Conservation (phyloP, 2,329 filamentous ascomycete genomes). For the Dactylellina cionopaga region DNA sequence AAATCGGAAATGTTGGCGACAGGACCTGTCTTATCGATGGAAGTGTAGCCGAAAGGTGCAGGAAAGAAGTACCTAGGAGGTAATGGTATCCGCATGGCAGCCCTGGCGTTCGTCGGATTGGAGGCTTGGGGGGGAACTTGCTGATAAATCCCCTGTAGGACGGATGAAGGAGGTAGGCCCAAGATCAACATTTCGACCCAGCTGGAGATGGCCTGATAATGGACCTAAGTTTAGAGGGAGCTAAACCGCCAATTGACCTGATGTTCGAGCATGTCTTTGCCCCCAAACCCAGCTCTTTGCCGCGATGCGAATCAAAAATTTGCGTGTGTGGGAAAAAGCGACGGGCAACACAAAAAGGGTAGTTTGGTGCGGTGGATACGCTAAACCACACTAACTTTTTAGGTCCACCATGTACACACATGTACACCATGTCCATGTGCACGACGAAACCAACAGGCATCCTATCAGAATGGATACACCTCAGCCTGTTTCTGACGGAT, state of each 20-base stretch:
- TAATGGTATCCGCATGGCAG: background rate
- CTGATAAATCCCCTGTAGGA: conserved; percentile 24
- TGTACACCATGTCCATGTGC: no score
- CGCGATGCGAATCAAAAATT: conserved; percentile 11
- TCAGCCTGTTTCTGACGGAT: background rate
- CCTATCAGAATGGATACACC: conserved; percentile 15
- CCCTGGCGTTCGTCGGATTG: conserved; percentile 38
- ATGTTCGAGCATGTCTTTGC: conserved; percentile 29
- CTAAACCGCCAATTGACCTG: background rate
- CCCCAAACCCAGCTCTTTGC: no score
- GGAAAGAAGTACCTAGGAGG: conserved; percentile 8
- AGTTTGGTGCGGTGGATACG: conserved; percentile 2
- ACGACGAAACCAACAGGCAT: conserved; percentile 3
- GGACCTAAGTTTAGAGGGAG: conserved; percentile 29
- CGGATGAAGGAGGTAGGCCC: no score
- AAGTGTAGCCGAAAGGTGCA: conserved; percentile 45
- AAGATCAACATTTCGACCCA: conserved; percentile 33
- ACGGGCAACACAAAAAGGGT: conserved; percentile 33
- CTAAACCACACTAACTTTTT: no score
- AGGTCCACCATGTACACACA: no score
- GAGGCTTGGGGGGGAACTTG: no score
- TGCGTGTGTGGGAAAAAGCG: conserved; percentile 29
- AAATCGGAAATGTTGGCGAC: conserved; percentile 51
- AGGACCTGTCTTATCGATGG: conserved; percentile 18
- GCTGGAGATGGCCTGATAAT: conserved; percentile 32